Evolutionary conservation across 2,329 filamentous ascomycete species (phyloP).

Genomic region (Exophiala mesophila): DNA sequence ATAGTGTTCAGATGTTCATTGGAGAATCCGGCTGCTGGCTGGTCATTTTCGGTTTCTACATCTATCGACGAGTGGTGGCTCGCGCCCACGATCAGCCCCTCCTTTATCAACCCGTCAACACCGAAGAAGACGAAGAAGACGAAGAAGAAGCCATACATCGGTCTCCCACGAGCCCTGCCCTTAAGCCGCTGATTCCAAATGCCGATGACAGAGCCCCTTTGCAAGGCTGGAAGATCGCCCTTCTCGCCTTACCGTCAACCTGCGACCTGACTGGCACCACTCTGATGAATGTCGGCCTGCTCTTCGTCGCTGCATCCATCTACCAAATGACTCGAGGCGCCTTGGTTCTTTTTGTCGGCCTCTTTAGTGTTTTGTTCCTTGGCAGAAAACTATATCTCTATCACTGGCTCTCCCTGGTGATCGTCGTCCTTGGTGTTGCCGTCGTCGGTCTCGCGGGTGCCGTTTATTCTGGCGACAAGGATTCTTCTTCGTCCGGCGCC

Average conservation of each 20-base stretch:
- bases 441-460: constrained; percentile 85
- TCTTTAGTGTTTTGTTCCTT: constrained; percentile 91
- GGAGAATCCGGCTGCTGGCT: constrained; percentile 96
- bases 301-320: constrained; percentile 92
- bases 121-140: constrained; percentile 42
- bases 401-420: constrained; percentile 84
- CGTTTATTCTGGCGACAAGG: constrained; percentile 58
- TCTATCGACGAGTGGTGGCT: constrained; percentile 49
- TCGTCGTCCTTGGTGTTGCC: constrained; percentile 83
- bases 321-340: constrained; percentile 98
- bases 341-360: constrained; percentile 87
- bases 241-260: constrained; percentile 80
- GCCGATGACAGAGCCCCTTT: constrained; percentile 58
- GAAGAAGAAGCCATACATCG: constrained; percentile 42
- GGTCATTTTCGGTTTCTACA: constrained; percentile 65
- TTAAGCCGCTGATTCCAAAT: constrained; percentile 51
- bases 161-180: constrained; percentile 39
- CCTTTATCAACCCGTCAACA: constrained; percentile 61
- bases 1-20: constrained; percentile 84
- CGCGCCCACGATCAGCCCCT: constrained; percentile 38
- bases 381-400: constrained; percentile 73
- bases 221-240: constrained; percentile 62
- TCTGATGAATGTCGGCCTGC: constrained; percentile 90
- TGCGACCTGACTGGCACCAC: constrained; percentile 95
- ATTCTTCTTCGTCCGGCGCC: constrained; percentile 29